Base-by-base conservation (phyloP, 1,284 basidiomycete species). In the Phlebopus sp. region DNA sequence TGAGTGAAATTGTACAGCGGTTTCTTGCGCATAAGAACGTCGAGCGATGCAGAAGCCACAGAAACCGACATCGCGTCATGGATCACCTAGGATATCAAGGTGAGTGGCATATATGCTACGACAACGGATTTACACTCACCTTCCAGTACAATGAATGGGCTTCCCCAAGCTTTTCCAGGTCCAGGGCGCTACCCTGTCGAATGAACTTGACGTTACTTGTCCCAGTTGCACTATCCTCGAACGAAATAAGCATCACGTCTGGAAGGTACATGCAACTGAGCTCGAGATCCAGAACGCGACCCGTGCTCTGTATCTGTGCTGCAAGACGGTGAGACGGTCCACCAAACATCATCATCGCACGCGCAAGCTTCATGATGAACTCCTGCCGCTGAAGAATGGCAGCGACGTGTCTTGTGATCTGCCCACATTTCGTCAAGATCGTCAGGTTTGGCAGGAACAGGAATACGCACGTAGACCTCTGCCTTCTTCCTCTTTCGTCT, bases 301-400 rank as follows among this genome's bases (percentile, higher is more conserved):
- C 92, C 3, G 92, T 93, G 21, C 87, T 83, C 66, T 89, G 85
- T 56, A 96, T 86, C 66, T 95, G 92, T 5, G 90, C 81, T 62
- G 88, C 90, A 38, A 96, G 77, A 39, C 92, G 84, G 67, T 96
- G 92, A 2, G 86, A 84, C n/a, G 93, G 92, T 2, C 86, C 90
- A 34, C 92, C 92, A 57, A 94, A 96, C 91, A 94, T 94, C 91
- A 96, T 95, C 74, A 97, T 81, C 7, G 91, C 85, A 38, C 92
- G 80, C 14, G 88, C 81, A 34, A 96, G 79, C 73, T 96, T 96
- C 64, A 95, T 72, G 50, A 97, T 76, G 70, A 96, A 96, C 55
- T 94, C 88, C 65, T 96, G 92, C 15, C 94, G 79, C 58, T 86
- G 82, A 40, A 95, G 75, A 55, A 95, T 87, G 49, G 88, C 85